A percentile compares a stretch with the other conserved stretches of the same genome.
Conservation (phyloP, 177 flowering plant species). For the Vitis hybrid region DNA sequence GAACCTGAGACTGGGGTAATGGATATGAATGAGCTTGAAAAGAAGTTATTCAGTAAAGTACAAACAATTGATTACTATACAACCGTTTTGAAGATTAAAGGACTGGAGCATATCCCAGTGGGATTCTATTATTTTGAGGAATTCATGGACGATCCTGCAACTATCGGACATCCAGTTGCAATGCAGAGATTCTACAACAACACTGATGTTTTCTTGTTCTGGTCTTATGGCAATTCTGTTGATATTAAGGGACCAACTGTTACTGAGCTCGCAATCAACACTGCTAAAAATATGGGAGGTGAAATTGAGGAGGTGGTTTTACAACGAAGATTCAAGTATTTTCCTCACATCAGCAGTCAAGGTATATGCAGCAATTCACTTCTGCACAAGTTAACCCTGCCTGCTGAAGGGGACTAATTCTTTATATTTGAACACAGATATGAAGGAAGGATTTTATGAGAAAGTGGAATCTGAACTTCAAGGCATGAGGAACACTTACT, state of each 20-base stretch:
- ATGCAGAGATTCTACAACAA: constrained; percentile 76
- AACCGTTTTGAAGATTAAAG: constrained; percentile 69
- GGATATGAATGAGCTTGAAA: constrained; percentile 58
- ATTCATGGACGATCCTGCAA: constrained; percentile 71
- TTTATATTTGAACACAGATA: constrained; percentile 43
- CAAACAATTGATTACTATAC: constrained; percentile 76
- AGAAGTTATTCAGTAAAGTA: constrained; percentile 62
- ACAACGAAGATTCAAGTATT: constrained; percentile 71
- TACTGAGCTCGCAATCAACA: constrained; percentile 41
- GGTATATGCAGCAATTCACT: constrained; percentile 32
- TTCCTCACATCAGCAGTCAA: constrained; percentile 73
- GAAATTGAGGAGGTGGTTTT: constrained; percentile 50
- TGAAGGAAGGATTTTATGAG: constrained; percentile 71
- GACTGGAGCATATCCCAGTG: constrained; percentile 58
- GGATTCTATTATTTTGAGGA: constrained; percentile 79
- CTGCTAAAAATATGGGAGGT: constrained; percentile 59
- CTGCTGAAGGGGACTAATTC: constrained; percentile 10
- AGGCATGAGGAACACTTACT: constrained; percentile 63
- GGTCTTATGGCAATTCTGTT: constrained; percentile 78
- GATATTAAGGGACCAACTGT: constrained; percentile 50
- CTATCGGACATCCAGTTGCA: constrained; percentile 82
- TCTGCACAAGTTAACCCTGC: background rate
- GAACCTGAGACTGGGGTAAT: constrained; percentile 33
- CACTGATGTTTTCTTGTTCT: constrained; percentile 66
- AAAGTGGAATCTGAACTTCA: constrained; percentile 68